Evolutionary conservation across 306 rosid species (phyloP).

Genomic region (Quillaja saponaria): DNA sequence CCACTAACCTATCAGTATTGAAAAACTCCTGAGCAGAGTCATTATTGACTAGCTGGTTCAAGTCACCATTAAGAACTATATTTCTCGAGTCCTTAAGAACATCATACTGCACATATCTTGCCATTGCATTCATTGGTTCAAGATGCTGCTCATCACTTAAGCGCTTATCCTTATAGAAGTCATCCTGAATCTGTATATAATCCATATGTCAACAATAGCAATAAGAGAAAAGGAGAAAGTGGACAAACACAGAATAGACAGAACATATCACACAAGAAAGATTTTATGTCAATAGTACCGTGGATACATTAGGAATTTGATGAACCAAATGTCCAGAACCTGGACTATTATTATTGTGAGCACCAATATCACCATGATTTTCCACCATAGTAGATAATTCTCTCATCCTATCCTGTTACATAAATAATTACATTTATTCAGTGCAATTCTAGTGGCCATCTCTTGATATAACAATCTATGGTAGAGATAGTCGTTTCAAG

Average conservation of each 20-base stretch:
- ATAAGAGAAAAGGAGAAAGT: conserved; percentile 12
- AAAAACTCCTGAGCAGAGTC: conserved; percentile 36
- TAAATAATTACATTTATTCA: conserved; percentile 15
- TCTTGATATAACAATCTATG: neutral
- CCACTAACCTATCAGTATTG: conserved; percentile 43
- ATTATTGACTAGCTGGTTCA: conserved; percentile 29
- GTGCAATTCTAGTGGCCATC: conserved; percentile 20
- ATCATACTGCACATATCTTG: conserved; percentile 37
- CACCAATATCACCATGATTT: conserved; percentile 48
- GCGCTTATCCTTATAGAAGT: conserved; percentile 36
- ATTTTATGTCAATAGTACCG: conserved; percentile 52
- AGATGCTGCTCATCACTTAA: conserved; percentile 36
- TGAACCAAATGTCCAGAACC: conserved; percentile 45
- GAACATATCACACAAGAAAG: conserved; percentile 27
- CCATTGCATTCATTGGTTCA: conserved; percentile 37
- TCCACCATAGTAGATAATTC: conserved; percentile 53
- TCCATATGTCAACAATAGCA: conserved; percentile 2
- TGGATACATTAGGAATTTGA: conserved; percentile 48
- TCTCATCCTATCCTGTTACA: conserved; percentile 72
- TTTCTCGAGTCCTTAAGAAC: conserved; percentile 27
- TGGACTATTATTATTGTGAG: conserved; percentile 44
- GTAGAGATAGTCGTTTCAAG: conserved; percentile 17
- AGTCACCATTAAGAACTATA: conserved; percentile 39
- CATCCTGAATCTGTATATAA: conserved; percentile 51
- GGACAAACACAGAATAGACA: neutral